Base-by-base conservation (phyloP, 2,329 filamentous ascomycete species). In the Sporothrix phasma region DNA sequence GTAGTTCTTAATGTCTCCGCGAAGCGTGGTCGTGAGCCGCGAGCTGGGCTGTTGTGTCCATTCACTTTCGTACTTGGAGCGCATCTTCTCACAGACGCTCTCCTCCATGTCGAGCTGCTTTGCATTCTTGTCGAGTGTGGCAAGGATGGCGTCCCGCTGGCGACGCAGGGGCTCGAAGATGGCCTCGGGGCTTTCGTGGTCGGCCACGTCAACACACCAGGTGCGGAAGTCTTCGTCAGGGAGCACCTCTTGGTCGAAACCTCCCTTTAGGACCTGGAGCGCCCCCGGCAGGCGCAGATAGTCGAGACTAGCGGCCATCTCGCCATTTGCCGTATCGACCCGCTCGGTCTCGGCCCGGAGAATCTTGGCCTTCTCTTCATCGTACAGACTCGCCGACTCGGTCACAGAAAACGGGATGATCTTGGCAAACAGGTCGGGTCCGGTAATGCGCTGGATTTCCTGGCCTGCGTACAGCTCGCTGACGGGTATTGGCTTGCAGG, bases 1-100 rank as follows among this genome's bases (percentile, higher is more conserved):
- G 72, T 97, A 97, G 71, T 88, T 93, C 66, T 88, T 83, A 62
- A 97, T 88, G 72, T 99, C 94, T 65, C 86, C 88, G 63, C 92
- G 84, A 59, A 99, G 77, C 0, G 93, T 97, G 3, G 89, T 87
- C 1, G 93, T 99, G 46, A 99, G 81, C 64, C 90, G 83, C 37
- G 90, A 90, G 73, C 93, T 97, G 11, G 94, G 94, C 72, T 99
- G 94, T 71, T 99, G 94, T 19, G 91, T 96, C 94, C 94, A 99
- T 63, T 97, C 93, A 31, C 82, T 83, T 63, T 93, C 92, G 73
- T 97, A 97, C 74, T 99, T 99, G 13, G 92, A 95, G 54, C 94
- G 85, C 94, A 99, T 99, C 80, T 97, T 99, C 75, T 99, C 94
- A 74, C 94, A 99, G 0, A 97, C 90, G 64, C 90, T 95, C 76